Evolutionary conservation across 148 eudicot species (phyloP).

Genomic region (Nepenthes mirabilis): DNA sequence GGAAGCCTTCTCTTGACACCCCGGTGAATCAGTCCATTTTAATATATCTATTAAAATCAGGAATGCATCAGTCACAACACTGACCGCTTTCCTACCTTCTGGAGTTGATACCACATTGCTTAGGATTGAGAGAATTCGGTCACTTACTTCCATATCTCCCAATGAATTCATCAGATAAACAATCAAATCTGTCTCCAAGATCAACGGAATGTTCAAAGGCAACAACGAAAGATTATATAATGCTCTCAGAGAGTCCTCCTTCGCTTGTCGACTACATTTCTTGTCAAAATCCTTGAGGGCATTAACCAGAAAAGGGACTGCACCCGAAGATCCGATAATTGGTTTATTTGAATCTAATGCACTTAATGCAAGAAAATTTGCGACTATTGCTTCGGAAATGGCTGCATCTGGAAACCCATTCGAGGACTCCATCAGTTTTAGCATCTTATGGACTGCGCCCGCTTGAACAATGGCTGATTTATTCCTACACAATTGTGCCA

Average conservation of each 20-base stretch:
- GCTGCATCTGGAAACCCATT: slow-evolving; percentile 21
- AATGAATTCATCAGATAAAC: slow-evolving; percentile 31
- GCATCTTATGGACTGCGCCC: slow-evolving; percentile 89
- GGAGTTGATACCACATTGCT: slow-evolving; percentile 48
- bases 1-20: slow-evolving; percentile 84
- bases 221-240: slow-evolving; percentile 70
- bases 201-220: slow-evolving; percentile 33
- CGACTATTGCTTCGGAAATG: slow-evolving; percentile 63
- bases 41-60: slow-evolving; percentile 57
- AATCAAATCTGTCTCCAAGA: slow-evolving; percentile 51
- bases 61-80: slow-evolving; percentile 33
- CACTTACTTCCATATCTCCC: slow-evolving; percentile 74
- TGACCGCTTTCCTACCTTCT: slow-evolving; percentile 59
- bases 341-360: slow-evolving; percentile 83
- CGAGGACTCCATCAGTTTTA: slow-evolving; percentile 45
- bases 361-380: slow-evolving; percentile 83
- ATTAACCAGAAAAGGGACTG: slow-evolving; percentile 51
- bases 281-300: slow-evolving; percentile 26
- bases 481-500: slow-evolving; percentile 31
- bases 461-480: slow-evolving; percentile 86
- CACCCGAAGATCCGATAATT: slow-evolving; percentile 76
- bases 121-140: slow-evolving; percentile 58
- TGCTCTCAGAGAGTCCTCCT: slow-evolving; percentile 66
- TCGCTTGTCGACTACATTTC: slow-evolving; percentile 36
- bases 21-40: slow-evolving; percentile 75